Evolutionary conservation across 352 stramenopile genomes (phyloP).

Genomic region (Phytophthora ramorum): DNA sequence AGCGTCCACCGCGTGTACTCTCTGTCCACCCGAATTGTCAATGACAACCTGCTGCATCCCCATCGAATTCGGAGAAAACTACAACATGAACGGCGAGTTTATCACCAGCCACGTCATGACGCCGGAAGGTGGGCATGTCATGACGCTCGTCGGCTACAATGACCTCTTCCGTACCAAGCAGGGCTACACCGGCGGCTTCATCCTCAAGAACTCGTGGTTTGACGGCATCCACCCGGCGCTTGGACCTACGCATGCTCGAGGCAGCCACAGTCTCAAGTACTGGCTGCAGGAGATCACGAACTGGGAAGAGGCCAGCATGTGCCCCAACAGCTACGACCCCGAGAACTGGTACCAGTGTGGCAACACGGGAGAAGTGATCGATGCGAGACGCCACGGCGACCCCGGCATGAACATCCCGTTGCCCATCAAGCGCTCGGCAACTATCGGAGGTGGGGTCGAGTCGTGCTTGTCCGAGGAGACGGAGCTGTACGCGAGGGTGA

Average conservation of each 20-base stretch:
- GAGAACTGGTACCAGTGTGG: constrained; percentile 81
- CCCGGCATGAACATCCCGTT: constrained; percentile 47
- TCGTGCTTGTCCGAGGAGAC: constrained; percentile 65
- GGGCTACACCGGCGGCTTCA: constrained; percentile 69
- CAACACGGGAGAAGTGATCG: constrained; percentile 62
- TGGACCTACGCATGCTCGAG: constrained; percentile 64
- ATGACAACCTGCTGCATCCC: constrained; percentile 63
- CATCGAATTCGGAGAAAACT: constrained; percentile 38
- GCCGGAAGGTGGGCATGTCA: constrained; percentile 58
- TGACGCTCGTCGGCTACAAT: constrained; percentile 73
- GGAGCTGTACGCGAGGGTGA: constrained; percentile 63
- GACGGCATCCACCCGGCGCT: constrained; percentile 67
- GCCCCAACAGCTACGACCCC: constrained; percentile 74
- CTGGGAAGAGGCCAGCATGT: constrained; percentile 74
- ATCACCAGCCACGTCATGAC: constrained; percentile 52
- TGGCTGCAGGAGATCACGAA: constrained; percentile 78
- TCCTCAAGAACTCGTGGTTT: constrained; percentile 84
- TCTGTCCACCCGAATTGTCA: constrained; percentile 53
- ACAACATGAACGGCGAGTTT: constrained; percentile 71
- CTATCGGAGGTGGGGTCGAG: constrained; percentile 44
- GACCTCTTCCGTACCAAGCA: constrained; percentile 67
- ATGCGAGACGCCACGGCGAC: constrained; percentile 30
- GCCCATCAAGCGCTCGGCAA: constrained; percentile 34
- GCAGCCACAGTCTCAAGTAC: constrained; percentile 75
- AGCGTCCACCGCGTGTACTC: constrained; percentile 44